Conservation (phyloP, 345 rosid genomes). For the Zanthoxylum bungeanum region DNA sequence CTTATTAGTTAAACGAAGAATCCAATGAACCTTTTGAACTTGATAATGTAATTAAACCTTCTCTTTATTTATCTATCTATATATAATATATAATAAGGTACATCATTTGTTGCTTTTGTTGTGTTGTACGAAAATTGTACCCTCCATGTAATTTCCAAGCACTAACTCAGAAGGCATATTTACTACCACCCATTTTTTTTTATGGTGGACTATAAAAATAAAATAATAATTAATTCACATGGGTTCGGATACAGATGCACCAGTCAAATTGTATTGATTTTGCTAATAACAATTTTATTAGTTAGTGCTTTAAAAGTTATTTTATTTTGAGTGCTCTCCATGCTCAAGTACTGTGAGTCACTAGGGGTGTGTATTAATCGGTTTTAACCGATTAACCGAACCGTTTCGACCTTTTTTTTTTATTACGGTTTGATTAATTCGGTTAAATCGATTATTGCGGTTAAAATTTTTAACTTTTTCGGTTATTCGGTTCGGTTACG, state of each 20-base stretch:
- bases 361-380: no score
- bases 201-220: background rate
- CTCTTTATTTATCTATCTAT: no score
- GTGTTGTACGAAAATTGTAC: slow-evolving; percentile 18
- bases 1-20: no score
- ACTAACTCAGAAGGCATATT: background rate
- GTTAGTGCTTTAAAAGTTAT: background rate
- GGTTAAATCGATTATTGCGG: no score
- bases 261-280: background rate
- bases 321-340: background rate
- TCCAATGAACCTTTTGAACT: background rate
- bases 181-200: background rate
- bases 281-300: background rate
- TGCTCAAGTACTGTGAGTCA: no score
- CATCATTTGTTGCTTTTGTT: background rate
- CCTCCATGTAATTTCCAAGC: slow-evolving; percentile 10
- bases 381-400: no score
- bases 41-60: background rate
- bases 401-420: no score
- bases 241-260: background rate
- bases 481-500: no score
- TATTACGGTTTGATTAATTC: no score
- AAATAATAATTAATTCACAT: no score
- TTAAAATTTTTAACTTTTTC: no score
- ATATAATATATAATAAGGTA: background rate